These are phyloP conservation scores for Chrysanthemum makinoi DNA, from an alignment of 129 eudicot genomes.

Conservation along the genomic window DNA sequence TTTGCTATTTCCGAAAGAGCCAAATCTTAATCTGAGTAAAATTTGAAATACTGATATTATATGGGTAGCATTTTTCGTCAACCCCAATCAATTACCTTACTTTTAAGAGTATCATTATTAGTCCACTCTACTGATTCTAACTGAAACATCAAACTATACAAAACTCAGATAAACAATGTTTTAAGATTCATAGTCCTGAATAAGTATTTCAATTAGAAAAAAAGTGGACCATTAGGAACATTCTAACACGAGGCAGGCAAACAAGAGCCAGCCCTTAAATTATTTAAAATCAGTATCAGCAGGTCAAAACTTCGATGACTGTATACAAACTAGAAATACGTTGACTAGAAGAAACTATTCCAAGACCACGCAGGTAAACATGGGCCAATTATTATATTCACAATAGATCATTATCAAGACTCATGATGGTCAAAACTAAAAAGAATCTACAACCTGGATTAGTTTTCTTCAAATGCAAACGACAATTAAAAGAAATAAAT, in stretches of 20 bases:
- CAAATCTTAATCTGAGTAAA: neutral
- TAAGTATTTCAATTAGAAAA: neutral
- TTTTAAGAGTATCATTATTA: neutral
- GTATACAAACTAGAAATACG: neutral
- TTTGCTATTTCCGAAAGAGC: neutral
- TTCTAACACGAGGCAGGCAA: neutral
- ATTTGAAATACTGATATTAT: neutral
- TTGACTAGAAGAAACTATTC: neutral
- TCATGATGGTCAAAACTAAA: neutral
- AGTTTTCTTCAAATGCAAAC: neutral
- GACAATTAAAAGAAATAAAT: neutral
- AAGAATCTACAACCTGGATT: neutral
- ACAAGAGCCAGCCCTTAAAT: neutral
- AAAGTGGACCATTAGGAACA: neutral
- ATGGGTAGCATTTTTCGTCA: slow-evolving; percentile 1
- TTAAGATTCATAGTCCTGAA: neutral
- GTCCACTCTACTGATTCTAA: neutral
- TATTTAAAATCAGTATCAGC: neutral
- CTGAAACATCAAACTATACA: neutral
- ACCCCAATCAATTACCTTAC: neutral
- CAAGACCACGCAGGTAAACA: neutral
- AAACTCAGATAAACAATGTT: neutral
- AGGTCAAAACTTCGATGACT: neutral
- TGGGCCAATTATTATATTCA: neutral
- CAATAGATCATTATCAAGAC: neutral